Conservation (phyloP, 164 flowering plant genomes). For the Aristolochia californica region DNA sequence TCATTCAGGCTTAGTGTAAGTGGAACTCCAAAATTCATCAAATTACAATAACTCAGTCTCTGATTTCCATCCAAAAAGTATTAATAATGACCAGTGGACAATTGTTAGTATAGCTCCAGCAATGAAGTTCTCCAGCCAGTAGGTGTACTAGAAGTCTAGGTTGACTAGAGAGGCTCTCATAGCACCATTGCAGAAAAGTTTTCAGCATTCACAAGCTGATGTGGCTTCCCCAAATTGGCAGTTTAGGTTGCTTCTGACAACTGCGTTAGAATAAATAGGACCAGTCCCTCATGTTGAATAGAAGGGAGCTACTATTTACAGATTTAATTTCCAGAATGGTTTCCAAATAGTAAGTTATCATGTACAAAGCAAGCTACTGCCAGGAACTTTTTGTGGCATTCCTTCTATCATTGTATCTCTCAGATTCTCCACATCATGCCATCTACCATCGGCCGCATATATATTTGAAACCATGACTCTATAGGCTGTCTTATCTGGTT, state of each 20-base stretch:
- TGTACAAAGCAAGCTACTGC: constrained; percentile 43
- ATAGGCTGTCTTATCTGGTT: constrained; percentile 37
- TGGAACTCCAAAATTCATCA: too few species aligned
- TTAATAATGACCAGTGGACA: too few species aligned
- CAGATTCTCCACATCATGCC: constrained; percentile 53
- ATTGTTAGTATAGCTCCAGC: too few species aligned
- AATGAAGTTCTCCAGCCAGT: too few species aligned
- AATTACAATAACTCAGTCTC: too few species aligned
- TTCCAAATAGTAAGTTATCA: too few species aligned
- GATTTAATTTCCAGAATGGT: too few species aligned
- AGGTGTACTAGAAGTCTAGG: too few species aligned
- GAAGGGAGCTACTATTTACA: neutral
- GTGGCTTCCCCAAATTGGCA: neutral
- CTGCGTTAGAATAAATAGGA: neutral
- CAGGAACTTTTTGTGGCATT: constrained; percentile 37
- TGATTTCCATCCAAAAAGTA: too few species aligned
- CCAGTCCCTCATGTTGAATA: neutral
- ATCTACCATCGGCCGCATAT: constrained; percentile 55
- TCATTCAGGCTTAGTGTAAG: too few species aligned
- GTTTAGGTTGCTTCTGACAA: neutral
- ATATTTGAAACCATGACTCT: constrained; percentile 67
- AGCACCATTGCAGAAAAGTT: neutral
- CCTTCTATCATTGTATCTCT: constrained; percentile 30
- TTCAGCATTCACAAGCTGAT: neutral
- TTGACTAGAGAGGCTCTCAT: neutral